phyloP scores from a whole-genome alignment of 2,329 filamentous ascomycete genomes.

The Amphichorda felina region DNA sequence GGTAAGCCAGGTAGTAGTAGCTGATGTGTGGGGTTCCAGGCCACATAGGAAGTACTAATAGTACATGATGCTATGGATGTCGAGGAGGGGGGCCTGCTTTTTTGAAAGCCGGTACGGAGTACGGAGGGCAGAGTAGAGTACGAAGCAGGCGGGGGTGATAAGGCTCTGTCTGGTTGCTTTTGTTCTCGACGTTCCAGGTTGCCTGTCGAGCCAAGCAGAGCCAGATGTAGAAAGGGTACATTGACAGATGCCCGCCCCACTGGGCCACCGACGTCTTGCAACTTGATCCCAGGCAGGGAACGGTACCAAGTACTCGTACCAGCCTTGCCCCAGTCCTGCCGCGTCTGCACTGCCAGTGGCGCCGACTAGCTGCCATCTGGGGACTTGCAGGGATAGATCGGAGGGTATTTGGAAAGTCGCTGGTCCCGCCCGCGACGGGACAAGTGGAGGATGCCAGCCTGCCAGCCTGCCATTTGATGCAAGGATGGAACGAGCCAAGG shows the following conservation, averaged over 20 bases:
- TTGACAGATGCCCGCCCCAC: not conserved
- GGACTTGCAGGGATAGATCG: not conserved
- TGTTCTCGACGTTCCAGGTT: not conserved
- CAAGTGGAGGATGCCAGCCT: not conserved
- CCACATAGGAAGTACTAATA: no score
- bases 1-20: no score
- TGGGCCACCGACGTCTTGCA: no score
- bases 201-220: not conserved
- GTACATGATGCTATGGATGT: no score
- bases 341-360: not conserved
- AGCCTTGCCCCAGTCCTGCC: not conserved
- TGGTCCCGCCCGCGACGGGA: not conserved
- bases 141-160: no score
- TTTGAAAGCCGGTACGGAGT: no score
- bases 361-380: not conserved
- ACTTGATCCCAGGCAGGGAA: not conserved
- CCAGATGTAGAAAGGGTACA: not conserved
- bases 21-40: constrained; percentile 1
- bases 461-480: not conserved
- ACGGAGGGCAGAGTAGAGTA: no score
- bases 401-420: not conserved
- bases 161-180: not conserved
- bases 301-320: not conserved
- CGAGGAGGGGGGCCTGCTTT: no score
- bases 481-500: not conserved